phyloP scores from a whole-genome alignment of 1,139 yeast species.

The Hansenula anomala region DNA sequence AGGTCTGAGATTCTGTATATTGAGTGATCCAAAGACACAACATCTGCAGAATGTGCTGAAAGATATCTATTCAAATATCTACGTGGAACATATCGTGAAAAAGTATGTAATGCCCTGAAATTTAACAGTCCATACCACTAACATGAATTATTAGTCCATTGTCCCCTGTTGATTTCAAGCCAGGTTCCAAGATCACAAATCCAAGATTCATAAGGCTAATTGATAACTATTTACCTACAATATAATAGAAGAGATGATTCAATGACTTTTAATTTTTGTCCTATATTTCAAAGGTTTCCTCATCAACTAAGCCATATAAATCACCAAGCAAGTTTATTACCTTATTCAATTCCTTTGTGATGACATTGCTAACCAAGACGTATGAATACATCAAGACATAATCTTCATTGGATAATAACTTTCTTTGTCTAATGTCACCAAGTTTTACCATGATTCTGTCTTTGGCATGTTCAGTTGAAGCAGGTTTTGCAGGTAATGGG shows the following conservation, averaged over 20 bases:
- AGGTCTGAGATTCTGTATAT: conserved; percentile 67
- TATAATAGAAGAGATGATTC: not conserved
- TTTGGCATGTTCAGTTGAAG: conserved; percentile 72
- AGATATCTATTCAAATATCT: conserved; percentile 64
- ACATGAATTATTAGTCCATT: too few species aligned
- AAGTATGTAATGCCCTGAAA: conserved; percentile 35
- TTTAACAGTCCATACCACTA: too few species aligned
- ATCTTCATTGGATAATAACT: conserved; percentile 43
- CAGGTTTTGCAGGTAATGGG: conserved; percentile 74
- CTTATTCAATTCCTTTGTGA: conserved; percentile 59
- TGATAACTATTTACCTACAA: conserved; percentile 30
- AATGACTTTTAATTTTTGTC: not conserved
- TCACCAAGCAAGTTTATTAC: conserved; percentile 51
- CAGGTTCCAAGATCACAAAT: conserved; percentile 38
- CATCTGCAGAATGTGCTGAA: conserved; percentile 56
- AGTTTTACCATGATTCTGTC: conserved; percentile 64
- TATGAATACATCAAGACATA: conserved; percentile 74
- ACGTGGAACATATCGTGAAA: conserved; percentile 63
- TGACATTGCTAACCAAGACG: conserved; percentile 63
- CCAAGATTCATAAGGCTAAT: conserved; percentile 39
- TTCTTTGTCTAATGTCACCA: conserved; percentile 41
- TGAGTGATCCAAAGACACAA: conserved; percentile 65
- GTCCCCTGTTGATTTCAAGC: conserved; percentile 46
- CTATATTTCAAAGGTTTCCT: conserved; percentile 20
- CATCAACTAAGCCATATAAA: conserved; percentile 56